phyloP scores from a whole-genome alignment of 164 flowering plant species.

The Stephania yunnanensis region DNA sequence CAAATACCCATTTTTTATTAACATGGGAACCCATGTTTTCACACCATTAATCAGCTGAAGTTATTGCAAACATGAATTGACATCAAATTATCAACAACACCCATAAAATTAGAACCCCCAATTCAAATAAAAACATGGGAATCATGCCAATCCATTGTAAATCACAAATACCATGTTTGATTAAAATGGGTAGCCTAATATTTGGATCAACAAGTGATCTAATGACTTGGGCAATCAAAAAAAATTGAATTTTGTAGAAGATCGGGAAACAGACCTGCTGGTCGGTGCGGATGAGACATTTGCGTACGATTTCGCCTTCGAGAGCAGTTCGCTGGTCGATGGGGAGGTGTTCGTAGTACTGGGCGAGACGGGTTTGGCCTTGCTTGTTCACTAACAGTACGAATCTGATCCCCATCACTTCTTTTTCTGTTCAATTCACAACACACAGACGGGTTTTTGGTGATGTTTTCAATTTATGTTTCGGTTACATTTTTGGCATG shows the following conservation, averaged over 20 bases:
- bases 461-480: no score
- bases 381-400: constrained; percentile 97
- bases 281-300: constrained; percentile 93
- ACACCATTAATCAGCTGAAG: no score
- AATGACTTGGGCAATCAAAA: no score
- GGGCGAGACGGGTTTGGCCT: constrained; percentile 98
- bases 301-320: constrained; percentile 97
- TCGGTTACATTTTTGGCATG: no score
- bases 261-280: constrained; percentile 55
- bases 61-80: no score
- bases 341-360: constrained; percentile 93
- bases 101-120: not conserved
- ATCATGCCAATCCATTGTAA: no score
- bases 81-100: no score
- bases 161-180: no score
- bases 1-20: not conserved
- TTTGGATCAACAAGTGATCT: no score
- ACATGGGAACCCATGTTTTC: not conserved
- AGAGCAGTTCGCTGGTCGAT: constrained; percentile 94
- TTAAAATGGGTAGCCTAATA: no score
- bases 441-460: no score
- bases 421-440: not conserved
- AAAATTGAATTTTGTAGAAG: not conserved
- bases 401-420: constrained; percentile 73
- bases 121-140: not conserved